Evolutionary conservation across 441 rosid species (phyloP).

Genomic region (Pelargonium citronellum): DNA sequence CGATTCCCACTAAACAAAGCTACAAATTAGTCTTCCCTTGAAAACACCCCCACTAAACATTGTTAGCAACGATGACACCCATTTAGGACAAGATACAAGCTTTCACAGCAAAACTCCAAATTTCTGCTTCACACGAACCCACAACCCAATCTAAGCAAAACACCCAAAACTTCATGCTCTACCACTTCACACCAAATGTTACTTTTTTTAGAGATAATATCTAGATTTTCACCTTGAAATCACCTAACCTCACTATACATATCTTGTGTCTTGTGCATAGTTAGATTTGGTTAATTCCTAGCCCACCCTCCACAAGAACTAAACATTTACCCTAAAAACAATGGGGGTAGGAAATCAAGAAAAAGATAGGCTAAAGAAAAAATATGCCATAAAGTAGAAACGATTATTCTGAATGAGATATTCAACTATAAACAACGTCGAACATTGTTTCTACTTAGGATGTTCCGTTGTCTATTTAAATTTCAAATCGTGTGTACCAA

Average conservation of each 20-base stretch:
- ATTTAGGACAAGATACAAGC: conserved; percentile 24
- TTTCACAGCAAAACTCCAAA: conserved; percentile 15
- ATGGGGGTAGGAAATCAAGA: not conserved
- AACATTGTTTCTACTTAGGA: no score
- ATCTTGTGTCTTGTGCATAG: conserved; percentile 3
- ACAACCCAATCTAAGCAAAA: conserved; percentile 4
- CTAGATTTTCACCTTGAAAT: conserved; percentile 18
- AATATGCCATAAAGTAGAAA: no score
- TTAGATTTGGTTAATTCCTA: conserved; percentile 19
- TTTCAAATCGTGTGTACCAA: not conserved
- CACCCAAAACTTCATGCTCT: not conserved
- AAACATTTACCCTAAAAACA: not conserved
- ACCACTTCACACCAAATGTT: not conserved
- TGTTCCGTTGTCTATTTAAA: no score
- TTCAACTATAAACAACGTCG: no score
- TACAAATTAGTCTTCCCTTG: conserved; percentile 27
- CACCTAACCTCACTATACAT: not conserved
- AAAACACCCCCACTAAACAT: conserved; percentile 28
- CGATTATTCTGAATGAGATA: no score
- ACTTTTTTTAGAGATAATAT: conserved; percentile 16
- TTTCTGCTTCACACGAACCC: conserved; percentile 5
- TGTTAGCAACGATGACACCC: conserved; percentile 24
- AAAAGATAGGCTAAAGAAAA: not conserved
- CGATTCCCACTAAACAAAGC: conserved; percentile 4
- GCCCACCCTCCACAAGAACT: conserved; percentile 1